These are phyloP conservation scores for Phytophthora ramorum DNA, from an alignment of 352 stramenopile genomes.

Conservation along the genomic window DNA sequence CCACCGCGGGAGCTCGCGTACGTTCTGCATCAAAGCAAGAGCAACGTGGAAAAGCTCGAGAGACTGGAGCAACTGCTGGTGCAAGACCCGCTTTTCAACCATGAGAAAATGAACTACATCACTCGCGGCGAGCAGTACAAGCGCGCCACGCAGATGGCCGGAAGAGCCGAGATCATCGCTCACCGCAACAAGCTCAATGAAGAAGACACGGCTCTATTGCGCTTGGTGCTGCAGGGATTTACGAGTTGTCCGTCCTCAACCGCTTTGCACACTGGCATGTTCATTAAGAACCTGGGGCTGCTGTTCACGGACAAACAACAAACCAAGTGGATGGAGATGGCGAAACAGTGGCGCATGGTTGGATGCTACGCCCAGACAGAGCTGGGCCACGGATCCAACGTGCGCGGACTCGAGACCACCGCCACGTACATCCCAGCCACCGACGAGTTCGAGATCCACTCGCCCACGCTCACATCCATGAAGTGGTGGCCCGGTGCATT, in stretches of 20 bases:
- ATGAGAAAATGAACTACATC: constrained; percentile 72
- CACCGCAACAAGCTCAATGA: constrained; percentile 56
- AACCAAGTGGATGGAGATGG: constrained; percentile 67
- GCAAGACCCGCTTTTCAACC: constrained; percentile 33
- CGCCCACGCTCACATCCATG: constrained; percentile 92
- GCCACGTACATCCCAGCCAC: constrained; percentile 91
- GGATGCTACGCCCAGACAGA: constrained; percentile 92
- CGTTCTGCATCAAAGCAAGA: constrained; percentile 63
- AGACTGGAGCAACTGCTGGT: constrained; percentile 62
- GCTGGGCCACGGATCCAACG: constrained; percentile 90
- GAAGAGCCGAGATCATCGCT: constrained; percentile 60
- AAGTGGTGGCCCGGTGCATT: constrained; percentile 98
- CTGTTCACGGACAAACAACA: constrained; percentile 80
- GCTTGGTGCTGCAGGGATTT: constrained; percentile 55
- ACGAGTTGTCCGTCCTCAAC: constrained; percentile 60
- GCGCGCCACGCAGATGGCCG: constrained; percentile 59
- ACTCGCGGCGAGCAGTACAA: constrained; percentile 65
- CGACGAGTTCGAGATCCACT: constrained; percentile 95
- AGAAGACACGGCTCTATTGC: constrained; percentile 59
- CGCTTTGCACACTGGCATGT: constrained; percentile 71
- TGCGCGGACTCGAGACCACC: constrained; percentile 94
- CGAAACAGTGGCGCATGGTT: constrained; percentile 75
- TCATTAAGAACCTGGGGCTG: constrained; percentile 66
- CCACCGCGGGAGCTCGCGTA: constrained; percentile 63
- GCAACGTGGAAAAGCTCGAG: constrained; percentile 63